Percentiles rank a stretch among this genome's conserved stretches.
phyloP scores from a whole-genome alignment of 176 grass and related monocot genomes.

The Elaeis guineensis region DNA sequence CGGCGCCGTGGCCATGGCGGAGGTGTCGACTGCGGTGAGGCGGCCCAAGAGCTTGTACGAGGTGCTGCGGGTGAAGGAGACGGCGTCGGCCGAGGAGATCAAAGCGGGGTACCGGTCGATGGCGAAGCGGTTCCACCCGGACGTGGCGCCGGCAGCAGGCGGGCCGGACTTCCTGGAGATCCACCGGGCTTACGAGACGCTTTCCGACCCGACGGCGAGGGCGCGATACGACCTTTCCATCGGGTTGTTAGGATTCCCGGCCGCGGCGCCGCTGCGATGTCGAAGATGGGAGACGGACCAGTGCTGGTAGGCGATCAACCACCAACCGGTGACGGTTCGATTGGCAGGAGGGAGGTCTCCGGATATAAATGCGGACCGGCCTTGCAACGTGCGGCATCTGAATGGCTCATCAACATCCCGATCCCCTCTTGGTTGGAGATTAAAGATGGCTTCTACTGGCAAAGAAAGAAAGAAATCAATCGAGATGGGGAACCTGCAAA shows the following conservation, averaged over 20 bases:
- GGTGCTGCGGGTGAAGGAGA: constrained; percentile 42
- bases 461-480: no score
- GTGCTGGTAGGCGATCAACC: constrained; percentile 39
- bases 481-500: no score
- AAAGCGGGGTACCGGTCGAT: constrained; percentile 58
- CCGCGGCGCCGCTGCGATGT: constrained; percentile 1
- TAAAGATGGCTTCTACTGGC: no score
- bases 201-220: constrained; percentile 39
- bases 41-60: constrained; percentile 35
- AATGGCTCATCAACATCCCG: no score
- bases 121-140: constrained; percentile 63
- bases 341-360: no score
- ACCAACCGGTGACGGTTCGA: no score
- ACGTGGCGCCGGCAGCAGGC: constrained; percentile 9
- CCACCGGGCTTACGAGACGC: constrained; percentile 53
- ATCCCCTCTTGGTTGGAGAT: no score
- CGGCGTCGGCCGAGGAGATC: constrained; percentile 52
- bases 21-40: background rate
- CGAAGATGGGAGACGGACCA: constrained; percentile 51
- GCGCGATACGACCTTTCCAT: constrained; percentile 44
- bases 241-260: constrained; percentile 1
- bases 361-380: no score
- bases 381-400: no score
- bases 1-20: background rate
- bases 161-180: constrained; percentile 45